phyloP scores from a whole-genome alignment of 2,329 filamentous ascomycete species.

The Colletotrichum echinochloae region DNA sequence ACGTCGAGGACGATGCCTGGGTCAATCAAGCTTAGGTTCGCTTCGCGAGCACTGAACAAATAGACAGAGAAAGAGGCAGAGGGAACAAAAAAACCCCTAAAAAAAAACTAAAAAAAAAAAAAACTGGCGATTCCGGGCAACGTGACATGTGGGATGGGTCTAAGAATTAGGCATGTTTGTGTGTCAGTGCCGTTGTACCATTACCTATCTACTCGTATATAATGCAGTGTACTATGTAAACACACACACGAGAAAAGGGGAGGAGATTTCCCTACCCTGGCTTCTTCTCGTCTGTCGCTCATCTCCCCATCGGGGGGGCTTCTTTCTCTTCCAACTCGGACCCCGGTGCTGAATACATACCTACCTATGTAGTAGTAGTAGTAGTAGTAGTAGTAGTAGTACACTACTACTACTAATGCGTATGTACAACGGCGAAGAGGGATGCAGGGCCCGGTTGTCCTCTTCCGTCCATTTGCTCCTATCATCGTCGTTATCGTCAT shows the following conservation, averaged over 20 bases:
- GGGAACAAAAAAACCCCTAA: not conserved
- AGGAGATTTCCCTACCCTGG: conserved; percentile 1
- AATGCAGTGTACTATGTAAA: not conserved
- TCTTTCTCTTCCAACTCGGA: not conserved
- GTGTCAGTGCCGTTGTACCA: not conserved
- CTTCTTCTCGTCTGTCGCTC: not conserved
- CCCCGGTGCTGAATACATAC: not conserved
- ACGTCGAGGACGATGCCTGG: not conserved
- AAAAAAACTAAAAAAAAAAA: not conserved
- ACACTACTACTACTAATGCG: too few species aligned
- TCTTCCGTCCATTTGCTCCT: not conserved
- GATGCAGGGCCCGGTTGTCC: not conserved
- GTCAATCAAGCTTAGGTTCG: not conserved
- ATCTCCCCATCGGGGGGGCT: not conserved
- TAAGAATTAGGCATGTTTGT: not conserved
- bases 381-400: too few species aligned
- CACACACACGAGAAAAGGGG: not conserved
- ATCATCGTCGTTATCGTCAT: not conserved
- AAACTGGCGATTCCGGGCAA: not conserved
- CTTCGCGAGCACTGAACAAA: not conserved
- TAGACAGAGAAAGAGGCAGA: not conserved
- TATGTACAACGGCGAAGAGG: not conserved
- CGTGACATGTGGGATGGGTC: not conserved
- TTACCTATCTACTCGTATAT: not conserved
- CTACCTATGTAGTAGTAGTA: too few species aligned